phyloP scores from a whole-genome alignment of 768 basidiomycete species.

The Psilocybe tampanensis region DNA sequence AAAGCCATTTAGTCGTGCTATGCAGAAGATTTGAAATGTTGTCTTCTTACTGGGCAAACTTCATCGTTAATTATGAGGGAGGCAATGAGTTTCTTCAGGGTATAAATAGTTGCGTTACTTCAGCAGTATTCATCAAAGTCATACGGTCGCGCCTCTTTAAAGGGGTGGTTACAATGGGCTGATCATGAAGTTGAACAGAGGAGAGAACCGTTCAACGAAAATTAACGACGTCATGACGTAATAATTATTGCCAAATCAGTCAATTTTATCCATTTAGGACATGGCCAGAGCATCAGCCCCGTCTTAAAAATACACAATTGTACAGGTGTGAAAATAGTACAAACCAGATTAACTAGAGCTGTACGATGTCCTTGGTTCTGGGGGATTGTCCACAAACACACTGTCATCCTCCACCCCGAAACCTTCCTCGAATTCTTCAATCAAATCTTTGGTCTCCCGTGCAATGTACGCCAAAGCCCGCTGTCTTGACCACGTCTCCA shows the following conservation, averaged over 20 bases:
- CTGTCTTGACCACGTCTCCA: conserved; percentile 54
- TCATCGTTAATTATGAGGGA: conserved; percentile 18
- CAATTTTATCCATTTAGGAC: background rate
- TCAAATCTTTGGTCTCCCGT: conserved; percentile 55
- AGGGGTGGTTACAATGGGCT: too few species aligned
- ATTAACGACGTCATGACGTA: too few species aligned
- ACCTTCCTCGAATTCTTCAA: conserved; percentile 57
- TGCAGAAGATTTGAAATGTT: background rate
- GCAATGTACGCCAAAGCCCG: conserved; percentile 54
- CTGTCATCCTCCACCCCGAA: conserved; percentile 24
- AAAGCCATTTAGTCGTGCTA: background rate
- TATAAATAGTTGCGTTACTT: too few species aligned
- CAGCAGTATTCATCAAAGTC: too few species aligned
- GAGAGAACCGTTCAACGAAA: too few species aligned
- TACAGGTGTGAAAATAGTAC: background rate
- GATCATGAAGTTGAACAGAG: too few species aligned
- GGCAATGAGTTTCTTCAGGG: too few species aligned
- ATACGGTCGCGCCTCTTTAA: too few species aligned
- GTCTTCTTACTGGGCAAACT: conserved; percentile 27
- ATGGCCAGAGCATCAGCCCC: too few species aligned
- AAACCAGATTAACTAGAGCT: background rate
- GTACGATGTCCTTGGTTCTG: conserved; percentile 10
- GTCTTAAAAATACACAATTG: too few species aligned
- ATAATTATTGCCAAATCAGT: background rate
- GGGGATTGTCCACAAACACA: conserved; percentile 31